Conservation (phyloP, 1,284 basidiomycete genomes). For the Leccinum angustisporum region DNA sequence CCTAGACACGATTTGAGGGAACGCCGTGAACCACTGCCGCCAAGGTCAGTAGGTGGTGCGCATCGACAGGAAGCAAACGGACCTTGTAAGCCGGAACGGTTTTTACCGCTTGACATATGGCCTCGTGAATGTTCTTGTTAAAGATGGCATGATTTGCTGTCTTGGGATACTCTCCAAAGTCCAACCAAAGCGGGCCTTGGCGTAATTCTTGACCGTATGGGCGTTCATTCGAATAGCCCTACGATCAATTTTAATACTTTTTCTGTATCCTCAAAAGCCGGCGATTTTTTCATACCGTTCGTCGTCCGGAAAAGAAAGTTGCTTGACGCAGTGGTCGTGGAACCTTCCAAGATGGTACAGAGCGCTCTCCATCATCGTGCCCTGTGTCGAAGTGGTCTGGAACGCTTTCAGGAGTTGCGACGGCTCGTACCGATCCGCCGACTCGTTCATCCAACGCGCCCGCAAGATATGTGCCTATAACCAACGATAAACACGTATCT, state of each 20-base stretch:
- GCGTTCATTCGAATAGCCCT: constrained; percentile 62
- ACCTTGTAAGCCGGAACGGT: constrained; percentile 78
- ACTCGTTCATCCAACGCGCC: constrained; percentile 92
- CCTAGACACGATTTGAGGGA: constrained; percentile 96
- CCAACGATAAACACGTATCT: constrained; percentile 1
- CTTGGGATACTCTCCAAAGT: constrained; percentile 72
- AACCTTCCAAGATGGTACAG: constrained; percentile 87
- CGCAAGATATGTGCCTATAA: constrained; percentile 81
- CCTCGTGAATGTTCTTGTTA: constrained; percentile 50
- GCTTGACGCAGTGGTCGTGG: constrained; percentile 75
- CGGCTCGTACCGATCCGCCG: constrained; percentile 82
- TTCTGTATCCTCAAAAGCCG: not conserved
- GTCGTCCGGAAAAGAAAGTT: constrained; percentile 48
- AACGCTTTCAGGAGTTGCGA: constrained; percentile 34
- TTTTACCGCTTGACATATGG: constrained; percentile 56
- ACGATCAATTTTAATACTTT: constrained; percentile 9
- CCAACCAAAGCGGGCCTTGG: constrained; percentile 89
- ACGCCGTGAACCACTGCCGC: constrained; percentile 89
- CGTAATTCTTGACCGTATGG: constrained; percentile 69
- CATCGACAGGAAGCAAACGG: constrained; percentile 3
- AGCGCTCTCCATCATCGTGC: constrained; percentile 78
- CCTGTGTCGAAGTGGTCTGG: constrained; percentile 15
- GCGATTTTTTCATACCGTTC: constrained; percentile 42
- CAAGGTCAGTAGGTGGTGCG: constrained; percentile 6
- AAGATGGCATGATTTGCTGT: constrained; percentile 44